Base-by-base conservation (phyloP, 2,329 filamentous ascomycete species). In the Pestalotiopsis sp. region DNA sequence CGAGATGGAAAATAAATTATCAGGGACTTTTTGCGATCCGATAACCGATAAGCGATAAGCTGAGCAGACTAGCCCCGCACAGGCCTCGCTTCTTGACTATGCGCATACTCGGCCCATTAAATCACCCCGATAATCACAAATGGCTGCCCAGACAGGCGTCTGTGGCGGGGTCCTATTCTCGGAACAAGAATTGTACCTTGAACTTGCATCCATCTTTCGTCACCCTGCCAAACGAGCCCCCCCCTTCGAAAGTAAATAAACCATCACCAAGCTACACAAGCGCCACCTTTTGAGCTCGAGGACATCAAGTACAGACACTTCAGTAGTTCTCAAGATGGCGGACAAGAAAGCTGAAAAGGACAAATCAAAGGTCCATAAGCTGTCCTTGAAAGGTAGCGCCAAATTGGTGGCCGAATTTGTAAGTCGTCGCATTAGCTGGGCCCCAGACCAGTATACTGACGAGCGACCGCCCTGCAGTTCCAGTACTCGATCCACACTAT, bases 401-500 rank as follows among this genome's bases (percentile, higher is more conserved):
- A 97, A 95, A 82, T 89, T 97, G 49, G 94, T 98, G 68, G 93
- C 95, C 59, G 96, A 99, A 84, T 99, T 99, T 81, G 94, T 97
- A 84, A 80, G 92, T 87, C 17, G 20, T 12, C n/a, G 17, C 13
- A 17, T 13, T 11, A n/a, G 20, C n/a, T 14, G n/a, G 14, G n/a
- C 14, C 38, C 17, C 12, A 11, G n/a, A 14, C n/a, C 36, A 25
- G 20, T 23, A 66, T 36, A 49, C 58, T 41, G 17, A 57, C 17
- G 31, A 25, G 25, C 45, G 57, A 36, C 12, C 67, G 6, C 38
- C 61, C 20, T 41, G 7, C 75, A 93, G 89, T 99, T 99, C 78
- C 94, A 99, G 86, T 99, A 97, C 82, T 98, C 94, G 1, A 98
- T 98, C 78, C 96, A 99, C 78, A 97, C 95, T 0, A 98, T 99